These are phyloP conservation scores for Trichomonas vaginalis DNA, from an alignment of 208 protist genomes.

Conservation along the genomic window DNA sequence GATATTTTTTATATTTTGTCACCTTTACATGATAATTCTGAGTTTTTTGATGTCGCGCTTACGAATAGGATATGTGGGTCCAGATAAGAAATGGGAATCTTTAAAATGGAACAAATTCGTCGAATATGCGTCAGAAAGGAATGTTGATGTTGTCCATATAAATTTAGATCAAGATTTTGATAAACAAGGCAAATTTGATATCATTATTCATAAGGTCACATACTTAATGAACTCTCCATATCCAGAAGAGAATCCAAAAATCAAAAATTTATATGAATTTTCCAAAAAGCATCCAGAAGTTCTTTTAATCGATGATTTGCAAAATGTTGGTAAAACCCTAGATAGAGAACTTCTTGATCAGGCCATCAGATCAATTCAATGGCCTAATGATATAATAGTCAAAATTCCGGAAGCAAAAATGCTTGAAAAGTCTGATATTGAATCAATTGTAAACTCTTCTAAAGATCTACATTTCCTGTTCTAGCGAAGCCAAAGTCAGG, in stretches of 20 bases:
- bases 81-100: neutral
- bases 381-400: neutral
- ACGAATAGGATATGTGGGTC: neutral
- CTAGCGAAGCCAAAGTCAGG: neutral
- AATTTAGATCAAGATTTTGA: neutral
- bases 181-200: neutral
- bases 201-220: slow-evolving; percentile 5
- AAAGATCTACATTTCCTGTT: neutral
- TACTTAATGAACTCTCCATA: neutral
- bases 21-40: no score
- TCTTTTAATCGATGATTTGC: neutral
- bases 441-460: neutral
- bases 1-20: no score
- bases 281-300: slow-evolving; percentile 9
- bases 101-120: neutral
- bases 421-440: neutral
- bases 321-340: neutral
- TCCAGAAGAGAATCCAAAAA: neutral
- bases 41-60: neutral
- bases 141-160: neutral
- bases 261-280: neutral
- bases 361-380: neutral
- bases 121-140: neutral
- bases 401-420: neutral
- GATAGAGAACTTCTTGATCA: neutral